Base-by-base conservation (phyloP, 1,284 basidiomycete species). In the Sanghuangporus baumii region DNA sequence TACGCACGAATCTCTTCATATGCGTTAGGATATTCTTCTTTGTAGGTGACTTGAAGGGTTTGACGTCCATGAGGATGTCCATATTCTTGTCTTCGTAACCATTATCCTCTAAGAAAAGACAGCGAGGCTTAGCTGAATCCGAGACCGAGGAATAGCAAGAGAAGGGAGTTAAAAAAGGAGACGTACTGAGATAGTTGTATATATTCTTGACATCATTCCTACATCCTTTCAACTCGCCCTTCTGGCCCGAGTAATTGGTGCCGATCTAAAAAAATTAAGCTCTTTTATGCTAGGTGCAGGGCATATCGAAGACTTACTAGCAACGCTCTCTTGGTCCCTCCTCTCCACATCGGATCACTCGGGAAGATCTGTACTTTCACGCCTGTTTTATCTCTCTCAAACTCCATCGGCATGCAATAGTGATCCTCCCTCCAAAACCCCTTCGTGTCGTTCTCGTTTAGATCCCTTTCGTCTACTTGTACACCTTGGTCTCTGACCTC, bases 131-230 rank as follows among this genome's bases (percentile, higher is more conserved):
- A 31, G 26, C 26, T 31, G 26, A 31, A 34, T 43, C 12, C 38
- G 40, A 20, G 12, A 64, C 37, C 54, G 37, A 54, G 6, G 47
- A 23, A 16, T 40, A 12, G 31, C 14, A 18, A 60, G 40, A 20
- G 3, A 26, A 56, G 43, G 12, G 14, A 46, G 11, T 2, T 36
- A 40, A 38, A 40, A 4, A 40, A 20, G 38, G 9, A 9, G 11
- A 70, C 83, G 67, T 70, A 93, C 89, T 74, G 31, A 96, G 76
- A 77, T 95, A 96, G 4, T 77, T 71, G 68, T 85, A 78, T 61
- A 96, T 83, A 71, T 94, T 94, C 54, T 80, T 76, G 0, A 86
- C 93, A 68, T 97, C 94, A 72, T 96, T 95, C 74, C 95, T 91
- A 69, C 94, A 96, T 1, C 94, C 94, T 23, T 78, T 75, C 40